A percentile compares a stretch with the other conserved stretches of the same genome.
Evolutionary conservation across 208 protist genomes (phyloP).

Genomic region (Spironucleus salmonicida): DNA sequence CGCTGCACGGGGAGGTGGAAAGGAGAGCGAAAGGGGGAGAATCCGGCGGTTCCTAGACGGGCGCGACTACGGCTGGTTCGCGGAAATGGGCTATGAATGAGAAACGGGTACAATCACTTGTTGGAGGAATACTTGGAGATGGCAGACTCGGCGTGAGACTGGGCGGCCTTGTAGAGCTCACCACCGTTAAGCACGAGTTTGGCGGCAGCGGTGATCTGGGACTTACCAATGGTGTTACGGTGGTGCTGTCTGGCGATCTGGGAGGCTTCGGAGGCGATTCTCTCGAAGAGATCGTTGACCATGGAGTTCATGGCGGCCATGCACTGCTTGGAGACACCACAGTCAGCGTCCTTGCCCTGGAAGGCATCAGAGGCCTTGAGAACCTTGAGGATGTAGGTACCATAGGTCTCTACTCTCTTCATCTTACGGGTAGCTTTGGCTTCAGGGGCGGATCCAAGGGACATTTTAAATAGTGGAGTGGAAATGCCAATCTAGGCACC

Average conservation of each 20-base stretch:
- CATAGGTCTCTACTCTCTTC: constrained; percentile 9
- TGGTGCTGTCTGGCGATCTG: constrained; percentile 45
- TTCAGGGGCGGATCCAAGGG: no score
- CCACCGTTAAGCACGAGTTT: constrained; percentile 46
- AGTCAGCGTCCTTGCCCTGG: constrained; percentile 42
- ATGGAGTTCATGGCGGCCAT: constrained; percentile 51
- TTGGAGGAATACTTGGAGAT: constrained; percentile 46
- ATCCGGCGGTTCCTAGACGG: no score
- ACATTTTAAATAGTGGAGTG: no score
- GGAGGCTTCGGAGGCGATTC: constrained; percentile 45
- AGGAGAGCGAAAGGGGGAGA: no score
- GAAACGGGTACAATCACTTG: no score
- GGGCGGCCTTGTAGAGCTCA: constrained; percentile 47
- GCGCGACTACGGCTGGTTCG: no score
- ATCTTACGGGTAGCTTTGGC: no score
- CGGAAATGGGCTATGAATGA: no score
- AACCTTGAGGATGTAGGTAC: constrained; percentile 43
- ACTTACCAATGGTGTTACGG: constrained; percentile 38
- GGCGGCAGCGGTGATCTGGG: constrained; percentile 47
- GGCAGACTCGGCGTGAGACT: constrained; percentile 45
- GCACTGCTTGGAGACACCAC: constrained; percentile 44
- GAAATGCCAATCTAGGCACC: no score
- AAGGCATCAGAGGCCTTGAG: constrained; percentile 35
- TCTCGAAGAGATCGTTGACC: constrained; percentile 50
- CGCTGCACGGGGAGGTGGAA: no score